Percentiles rank a stretch among this genome's conserved stretches.
Conservation (phyloP, 106 monocot genomes). For the Dactylorhiza incarnata region DNA sequence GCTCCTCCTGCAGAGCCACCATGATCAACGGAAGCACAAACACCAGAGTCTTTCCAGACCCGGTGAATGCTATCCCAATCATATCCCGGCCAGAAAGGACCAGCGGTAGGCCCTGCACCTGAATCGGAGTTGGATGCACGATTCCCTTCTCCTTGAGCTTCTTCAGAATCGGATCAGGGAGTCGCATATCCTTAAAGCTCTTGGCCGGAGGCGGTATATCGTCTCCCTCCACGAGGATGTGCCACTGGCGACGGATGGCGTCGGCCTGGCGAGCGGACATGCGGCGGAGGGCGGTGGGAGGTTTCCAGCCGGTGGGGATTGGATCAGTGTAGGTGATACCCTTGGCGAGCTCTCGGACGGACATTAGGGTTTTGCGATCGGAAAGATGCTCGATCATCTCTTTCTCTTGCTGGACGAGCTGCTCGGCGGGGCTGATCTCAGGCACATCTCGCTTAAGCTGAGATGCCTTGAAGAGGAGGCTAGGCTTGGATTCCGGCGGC, state of each 20-base stretch:
- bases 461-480: conserved; percentile 77
- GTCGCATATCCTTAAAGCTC: conserved; percentile 67
- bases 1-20: conserved; percentile 85
- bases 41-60: conserved; percentile 88
- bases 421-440: conserved; percentile 76
- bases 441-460: conserved; percentile 80
- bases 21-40: conserved; percentile 88
- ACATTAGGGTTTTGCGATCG: conserved; percentile 94
- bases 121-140: conserved; percentile 90
- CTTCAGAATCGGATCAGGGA: conserved; percentile 61
- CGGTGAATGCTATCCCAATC: conserved; percentile 97
- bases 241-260: conserved; percentile 59
- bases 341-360: conserved; percentile 91
- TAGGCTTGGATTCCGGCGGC: conserved; percentile 47
- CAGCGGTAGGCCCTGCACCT: conserved; percentile 82
- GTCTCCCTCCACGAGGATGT: conserved; percentile 87
- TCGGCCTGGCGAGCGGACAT: conserved; percentile 43
- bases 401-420: conserved; percentile 73
- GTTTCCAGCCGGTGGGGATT: conserved; percentile 86
- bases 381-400: conserved; percentile 98
- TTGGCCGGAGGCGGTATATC: conserved; percentile 78
- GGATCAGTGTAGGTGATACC: conserved; percentile 91
- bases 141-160: conserved; percentile 77
- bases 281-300: conserved; percentile 65
- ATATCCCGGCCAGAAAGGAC: conserved; percentile 83